Base-by-base conservation (phyloP, 2,329 filamentous ascomycete species). In the Cladosporium sp. region DNA sequence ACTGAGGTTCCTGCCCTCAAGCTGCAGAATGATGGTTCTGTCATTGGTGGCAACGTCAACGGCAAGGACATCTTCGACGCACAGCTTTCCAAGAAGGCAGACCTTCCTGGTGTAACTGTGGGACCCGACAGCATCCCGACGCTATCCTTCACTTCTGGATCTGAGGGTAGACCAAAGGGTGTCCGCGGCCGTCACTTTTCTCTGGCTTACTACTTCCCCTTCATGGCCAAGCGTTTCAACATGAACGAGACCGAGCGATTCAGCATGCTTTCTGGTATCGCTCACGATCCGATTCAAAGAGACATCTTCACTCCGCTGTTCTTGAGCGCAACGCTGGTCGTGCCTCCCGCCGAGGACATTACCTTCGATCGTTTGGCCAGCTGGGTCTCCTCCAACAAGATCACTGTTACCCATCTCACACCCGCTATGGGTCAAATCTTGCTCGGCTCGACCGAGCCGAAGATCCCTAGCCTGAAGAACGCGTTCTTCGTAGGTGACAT, bases 341-440 rank as follows among this genome's bases (percentile, higher is more conserved):
- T 93, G 1, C 91, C 91, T 1, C 81, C 87, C 9, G 81, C 81
- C 53, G 90, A 95, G 57, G 84, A 90, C 61, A 97, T 97, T 55
- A 81, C 85, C 50, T 87, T 96, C 67, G 91, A 95, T 71, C 84
- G 78, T 62, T 76, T 96, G 11, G 85, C 85, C 4, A 89, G 95
- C 65, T 98, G 93, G 93, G 89, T 96, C 79, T 77, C 78, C 49
- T 81, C 85, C 49, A 81, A 87, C 64, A 73, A 79, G 52, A 82
- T 87, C 2, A 95, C 85, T 13, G 87, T 90, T 16, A 89, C 86
- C 10, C 93, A 97, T 70, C 73, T 97, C 37, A 98, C 93, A 1
- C 93, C 93, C 9, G 93, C 93, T 53, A 96, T 97, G 91, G 91
- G 91, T 52, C 89, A 96, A 62, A 93, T 97, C 56, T 74, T 97